Evolutionary conservation across 2,329 filamentous ascomycete species (phyloP).

Genomic region (Botryosphaeria dothidea): DNA sequence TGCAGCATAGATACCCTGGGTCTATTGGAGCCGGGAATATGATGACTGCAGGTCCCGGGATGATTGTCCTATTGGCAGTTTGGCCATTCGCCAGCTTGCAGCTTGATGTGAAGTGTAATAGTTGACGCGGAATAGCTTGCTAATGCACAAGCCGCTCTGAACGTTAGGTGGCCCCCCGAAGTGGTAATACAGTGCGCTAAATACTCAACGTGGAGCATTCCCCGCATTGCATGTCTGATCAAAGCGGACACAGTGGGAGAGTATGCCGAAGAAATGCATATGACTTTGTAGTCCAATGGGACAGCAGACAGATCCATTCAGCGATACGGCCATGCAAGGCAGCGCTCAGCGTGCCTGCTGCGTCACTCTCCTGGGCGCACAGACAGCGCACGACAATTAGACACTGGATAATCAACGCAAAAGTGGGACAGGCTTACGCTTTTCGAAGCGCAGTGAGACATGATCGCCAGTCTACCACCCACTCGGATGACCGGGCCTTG

Average conservation of each 20-base stretch:
- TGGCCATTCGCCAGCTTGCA: not conserved
- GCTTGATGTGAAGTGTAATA: not conserved
- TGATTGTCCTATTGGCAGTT: not conserved
- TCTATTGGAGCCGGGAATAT: not conserved
- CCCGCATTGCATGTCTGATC: not conserved
- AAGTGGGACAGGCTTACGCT: not conserved
- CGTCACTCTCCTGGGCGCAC: not conserved
- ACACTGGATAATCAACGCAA: not conserved
- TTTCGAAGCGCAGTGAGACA: not conserved
- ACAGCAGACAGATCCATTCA: not conserved
- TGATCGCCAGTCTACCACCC: not conserved
- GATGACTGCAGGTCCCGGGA: not conserved
- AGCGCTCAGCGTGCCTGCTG: not conserved
- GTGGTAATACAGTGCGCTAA: not conserved
- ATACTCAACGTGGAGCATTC: not conserved
- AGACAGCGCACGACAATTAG: not conserved
- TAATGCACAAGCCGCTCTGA: too few species aligned
- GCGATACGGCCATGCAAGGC: not conserved
- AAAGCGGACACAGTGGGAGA: too few species aligned
- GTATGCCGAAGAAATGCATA: too few species aligned
- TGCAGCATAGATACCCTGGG: not conserved
- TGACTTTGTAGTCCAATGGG: too few species aligned
- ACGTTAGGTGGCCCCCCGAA: not conserved
- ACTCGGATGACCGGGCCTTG: not conserved
- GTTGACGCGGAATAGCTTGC: too few species aligned